phyloP scores from a whole-genome alignment of 805 yeast species.

The Wickerhamomyces bovis region DNA sequence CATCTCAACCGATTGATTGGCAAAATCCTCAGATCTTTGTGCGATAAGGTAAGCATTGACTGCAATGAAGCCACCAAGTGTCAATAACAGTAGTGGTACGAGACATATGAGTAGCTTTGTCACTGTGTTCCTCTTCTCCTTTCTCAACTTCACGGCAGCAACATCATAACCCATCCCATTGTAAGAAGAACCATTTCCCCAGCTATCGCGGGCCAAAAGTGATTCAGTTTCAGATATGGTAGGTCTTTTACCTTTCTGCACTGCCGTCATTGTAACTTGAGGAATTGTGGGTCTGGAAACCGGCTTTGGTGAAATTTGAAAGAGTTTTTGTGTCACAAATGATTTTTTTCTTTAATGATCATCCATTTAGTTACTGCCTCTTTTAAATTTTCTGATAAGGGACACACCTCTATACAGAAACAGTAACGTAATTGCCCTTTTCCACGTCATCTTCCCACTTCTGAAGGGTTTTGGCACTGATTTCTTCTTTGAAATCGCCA shows the following conservation, averaged over 20 bases:
- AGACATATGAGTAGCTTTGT: not conserved
- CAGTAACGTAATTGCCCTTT: conserved; percentile 21
- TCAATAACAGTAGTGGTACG: not conserved
- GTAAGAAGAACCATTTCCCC: not conserved
- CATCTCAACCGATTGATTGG: conserved; percentile 28
- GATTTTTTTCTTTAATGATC: not conserved
- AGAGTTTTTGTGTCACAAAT: not conserved
- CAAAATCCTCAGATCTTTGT: conserved; percentile 25
- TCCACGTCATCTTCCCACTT: conserved; percentile 20
- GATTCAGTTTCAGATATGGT: not conserved
- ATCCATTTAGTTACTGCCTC: not conserved
- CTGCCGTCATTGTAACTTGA: not conserved
- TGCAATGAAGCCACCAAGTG: not conserved
- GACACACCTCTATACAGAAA: not conserved
- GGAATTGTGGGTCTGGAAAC: not conserved
- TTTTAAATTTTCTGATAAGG: not conserved
- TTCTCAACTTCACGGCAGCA: not conserved
- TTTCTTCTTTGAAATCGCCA: conserved; percentile 24
- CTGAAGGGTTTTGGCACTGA: conserved; percentile 21
- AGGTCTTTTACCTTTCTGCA: not conserved
- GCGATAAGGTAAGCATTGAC: conserved; percentile 4
- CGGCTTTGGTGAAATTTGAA: not conserved
- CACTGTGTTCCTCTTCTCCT: not conserved
- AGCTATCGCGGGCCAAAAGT: not conserved
- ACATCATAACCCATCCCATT: not conserved